Evolutionary conservation across 2,329 filamentous ascomycete species (phyloP).

Genomic region (Diaporthe sp.): DNA sequence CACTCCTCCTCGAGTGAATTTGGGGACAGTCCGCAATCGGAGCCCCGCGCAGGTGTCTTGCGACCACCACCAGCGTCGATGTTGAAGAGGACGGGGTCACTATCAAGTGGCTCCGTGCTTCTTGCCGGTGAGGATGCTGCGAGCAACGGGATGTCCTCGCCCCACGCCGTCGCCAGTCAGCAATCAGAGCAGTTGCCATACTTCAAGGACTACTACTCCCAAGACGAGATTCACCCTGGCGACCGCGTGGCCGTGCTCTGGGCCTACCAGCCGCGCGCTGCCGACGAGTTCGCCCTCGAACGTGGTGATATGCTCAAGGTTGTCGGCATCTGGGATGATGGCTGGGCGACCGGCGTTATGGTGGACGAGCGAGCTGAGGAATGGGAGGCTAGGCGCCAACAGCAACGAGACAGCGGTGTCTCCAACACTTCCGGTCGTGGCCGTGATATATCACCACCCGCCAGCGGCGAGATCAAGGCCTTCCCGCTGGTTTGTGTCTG

Average conservation of each 20-base stretch:
- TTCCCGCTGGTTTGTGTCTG: slow-evolving; percentile 98
- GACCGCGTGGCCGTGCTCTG: slow-evolving; percentile 93
- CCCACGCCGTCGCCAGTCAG: slow-evolving; percentile 85
- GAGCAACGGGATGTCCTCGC: slow-evolving; percentile 86
- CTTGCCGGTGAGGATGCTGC: slow-evolving; percentile 79
- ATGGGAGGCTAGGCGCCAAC: slow-evolving; percentile 82
- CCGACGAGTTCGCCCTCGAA: slow-evolving; percentile 93
- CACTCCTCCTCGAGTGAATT: slow-evolving; percentile 81
- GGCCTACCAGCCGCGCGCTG: slow-evolving; percentile 95
- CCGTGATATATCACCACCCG: slow-evolving; percentile 73
- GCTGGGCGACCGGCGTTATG: slow-evolving; percentile 95
- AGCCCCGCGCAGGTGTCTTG: slow-evolving; percentile 68
- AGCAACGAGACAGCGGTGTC: slow-evolving; percentile 93
- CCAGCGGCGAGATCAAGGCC: slow-evolving; percentile 90
- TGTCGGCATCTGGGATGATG: slow-evolving; percentile 98
- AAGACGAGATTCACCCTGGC: slow-evolving; percentile 93
- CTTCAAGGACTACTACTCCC: slow-evolving; percentile 99
- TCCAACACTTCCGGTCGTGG: slow-evolving; percentile 80
- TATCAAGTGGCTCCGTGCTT: slow-evolving; percentile 87
- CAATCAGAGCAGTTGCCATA: slow-evolving; percentile 96
- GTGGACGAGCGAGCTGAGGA: slow-evolving; percentile 88
- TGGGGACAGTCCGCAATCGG: slow-evolving; percentile 79
- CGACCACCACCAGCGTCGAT: slow-evolving; percentile 68
- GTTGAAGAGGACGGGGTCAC: slow-evolving; percentile 84
- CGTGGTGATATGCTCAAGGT: slow-evolving; percentile 98